These are phyloP conservation scores for Obba rivulosa DNA, from an alignment of 768 basidiomycete species.

Conservation along the genomic window DNA sequence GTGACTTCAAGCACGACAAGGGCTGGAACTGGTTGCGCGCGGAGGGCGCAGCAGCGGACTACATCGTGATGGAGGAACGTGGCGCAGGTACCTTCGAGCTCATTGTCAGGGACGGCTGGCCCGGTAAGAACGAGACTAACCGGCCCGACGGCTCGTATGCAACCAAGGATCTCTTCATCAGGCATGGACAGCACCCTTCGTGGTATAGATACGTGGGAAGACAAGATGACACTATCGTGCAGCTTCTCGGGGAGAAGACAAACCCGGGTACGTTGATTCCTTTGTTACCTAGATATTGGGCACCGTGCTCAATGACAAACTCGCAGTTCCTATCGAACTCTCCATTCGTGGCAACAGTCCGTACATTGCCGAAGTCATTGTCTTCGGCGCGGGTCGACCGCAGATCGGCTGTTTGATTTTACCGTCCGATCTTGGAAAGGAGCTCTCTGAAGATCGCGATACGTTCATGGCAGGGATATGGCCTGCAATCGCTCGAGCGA, in stretches of 20 bases:
- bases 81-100: slow-evolving; percentile 42
- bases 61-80: slow-evolving; percentile 38
- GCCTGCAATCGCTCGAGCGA: slow-evolving; percentile 46
- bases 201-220: slow-evolving; percentile 47
- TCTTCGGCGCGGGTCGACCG: slow-evolving; percentile 45
- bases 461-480: slow-evolving; percentile 31
- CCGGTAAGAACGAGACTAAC: slow-evolving; percentile 35
- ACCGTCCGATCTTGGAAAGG: slow-evolving; percentile 35
- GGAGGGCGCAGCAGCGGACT: slow-evolving; percentile 18
- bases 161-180: slow-evolving; percentile 48
- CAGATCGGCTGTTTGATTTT: slow-evolving; percentile 48
- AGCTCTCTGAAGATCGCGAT: slow-evolving; percentile 15
- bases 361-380: slow-evolving; percentile 44
- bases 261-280: slow-evolving; percentile 33
- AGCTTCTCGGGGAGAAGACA: slow-evolving; percentile 47
- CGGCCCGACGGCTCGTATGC: slow-evolving; percentile 50
- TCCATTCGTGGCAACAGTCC: slow-evolving; percentile 45
- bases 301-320: neutral
- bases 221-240: slow-evolving; percentile 49
- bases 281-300: too few species aligned
- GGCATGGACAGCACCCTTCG: slow-evolving; percentile 34
- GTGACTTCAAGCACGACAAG: slow-evolving; percentile 45
- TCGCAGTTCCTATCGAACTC: slow-evolving; percentile 43
- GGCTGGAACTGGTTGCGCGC: slow-evolving; percentile 49
- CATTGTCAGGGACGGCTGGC: slow-evolving; percentile 47